These are phyloP conservation scores for Capsella rubella DNA, from an alignment of 441 rosid species.

Conservation along the genomic window DNA sequence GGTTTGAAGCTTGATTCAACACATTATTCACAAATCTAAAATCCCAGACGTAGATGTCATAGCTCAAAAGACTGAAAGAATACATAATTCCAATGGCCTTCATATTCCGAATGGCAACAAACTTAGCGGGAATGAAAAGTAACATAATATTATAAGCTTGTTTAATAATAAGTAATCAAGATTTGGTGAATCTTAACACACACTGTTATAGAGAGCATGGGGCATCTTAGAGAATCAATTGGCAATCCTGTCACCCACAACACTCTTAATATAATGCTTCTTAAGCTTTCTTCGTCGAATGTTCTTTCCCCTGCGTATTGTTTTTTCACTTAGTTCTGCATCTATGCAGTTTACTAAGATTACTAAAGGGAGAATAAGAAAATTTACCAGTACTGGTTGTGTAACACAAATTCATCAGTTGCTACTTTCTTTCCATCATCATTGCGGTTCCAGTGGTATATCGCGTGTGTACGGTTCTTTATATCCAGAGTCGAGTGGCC, in stretches of 20 bases:
- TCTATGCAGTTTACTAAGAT: constrained; percentile 29
- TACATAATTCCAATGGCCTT: neutral
- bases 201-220: neutral
- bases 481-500: constrained; percentile 79
- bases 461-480: constrained; percentile 71
- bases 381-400: constrained; percentile 73
- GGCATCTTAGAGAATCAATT: constrained; percentile 15
- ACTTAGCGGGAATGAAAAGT: neutral
- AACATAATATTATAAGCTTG: neutral
- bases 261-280: constrained; percentile 60
- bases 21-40: neutral
- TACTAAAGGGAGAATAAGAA: constrained; percentile 16
- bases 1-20: neutral
- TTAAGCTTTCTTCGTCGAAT: constrained; percentile 75
- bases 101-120: neutral
- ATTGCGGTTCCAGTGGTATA: constrained; percentile 83
- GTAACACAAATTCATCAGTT: constrained; percentile 60
- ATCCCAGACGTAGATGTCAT: neutral
- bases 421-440: constrained; percentile 70
- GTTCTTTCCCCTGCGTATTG: constrained; percentile 65
- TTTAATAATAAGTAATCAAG: constrained; percentile 1
- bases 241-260: constrained; percentile 41
- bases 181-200: constrained; percentile 12
- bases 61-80: neutral
- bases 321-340: constrained; percentile 17